Conservation (phyloP, 1,284 basidiomycete genomes). For the Trichosporon inkin region DNA sequence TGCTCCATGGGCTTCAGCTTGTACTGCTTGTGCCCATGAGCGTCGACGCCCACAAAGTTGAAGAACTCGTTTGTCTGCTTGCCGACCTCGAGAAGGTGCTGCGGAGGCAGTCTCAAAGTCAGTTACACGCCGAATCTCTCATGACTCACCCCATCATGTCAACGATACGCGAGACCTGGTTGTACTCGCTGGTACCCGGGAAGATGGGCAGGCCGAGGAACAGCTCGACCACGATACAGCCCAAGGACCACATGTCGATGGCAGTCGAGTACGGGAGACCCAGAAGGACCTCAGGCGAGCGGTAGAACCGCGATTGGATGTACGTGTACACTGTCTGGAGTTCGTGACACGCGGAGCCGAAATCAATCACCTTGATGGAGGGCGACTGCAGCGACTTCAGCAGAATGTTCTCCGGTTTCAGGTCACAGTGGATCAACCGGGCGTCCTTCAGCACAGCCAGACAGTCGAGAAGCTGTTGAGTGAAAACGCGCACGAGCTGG, state of each 20-base stretch:
- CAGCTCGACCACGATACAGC: constrained; percentile 97
- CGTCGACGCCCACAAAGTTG: constrained; percentile 67
- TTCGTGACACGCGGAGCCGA: constrained; percentile 97
- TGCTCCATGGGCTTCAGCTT: constrained; percentile 88
- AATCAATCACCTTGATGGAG: constrained; percentile 98
- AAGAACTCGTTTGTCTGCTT: constrained; percentile 97
- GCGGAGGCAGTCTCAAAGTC: constrained; percentile 67
- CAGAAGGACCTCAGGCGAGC: constrained; percentile 93
- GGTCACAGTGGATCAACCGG: constrained; percentile 92
- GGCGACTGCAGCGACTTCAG: constrained; percentile 96
- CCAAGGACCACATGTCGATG: constrained; percentile 99
- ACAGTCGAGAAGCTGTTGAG: constrained; percentile 88
- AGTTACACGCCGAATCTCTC: background rate
- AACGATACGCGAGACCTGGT: constrained; percentile 92
- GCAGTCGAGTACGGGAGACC: constrained; percentile 90
- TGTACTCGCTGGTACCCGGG: constrained; percentile 98
- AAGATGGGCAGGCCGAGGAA: constrained; percentile 95
- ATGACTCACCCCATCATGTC: constrained; percentile 95
- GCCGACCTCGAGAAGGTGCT: constrained; percentile 90
- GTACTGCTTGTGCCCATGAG: constrained; percentile 81
- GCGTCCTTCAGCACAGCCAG: constrained; percentile 91
- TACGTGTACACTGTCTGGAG: constrained; percentile 99
- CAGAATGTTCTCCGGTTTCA: constrained; percentile 95
- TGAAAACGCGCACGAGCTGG: constrained; percentile 96
- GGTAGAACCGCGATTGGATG: constrained; percentile 98